Evolutionary conservation across 352 stramenopile genomes (phyloP), one percentile per base, ranked within the genome.

Genomic region (Pythium aquatile): DNA sequence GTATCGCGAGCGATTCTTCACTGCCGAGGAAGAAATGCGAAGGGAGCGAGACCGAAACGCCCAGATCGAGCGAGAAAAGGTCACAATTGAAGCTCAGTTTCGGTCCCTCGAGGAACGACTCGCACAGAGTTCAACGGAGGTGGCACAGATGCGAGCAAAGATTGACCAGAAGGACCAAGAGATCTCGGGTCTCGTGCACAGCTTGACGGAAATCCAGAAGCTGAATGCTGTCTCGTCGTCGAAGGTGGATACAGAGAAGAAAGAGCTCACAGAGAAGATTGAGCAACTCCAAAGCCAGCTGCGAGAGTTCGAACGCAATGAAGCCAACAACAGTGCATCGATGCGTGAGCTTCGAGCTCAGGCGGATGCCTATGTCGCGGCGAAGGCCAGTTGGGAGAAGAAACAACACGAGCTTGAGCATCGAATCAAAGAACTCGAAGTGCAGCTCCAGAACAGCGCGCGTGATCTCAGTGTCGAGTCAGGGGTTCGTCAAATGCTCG

Each of bases 191-290:
- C 69, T 90, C 16, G 74, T 91, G 14, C 81, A 76, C 32, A 91
- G 72, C 61, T 70, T 91, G 65, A 88, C 80, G 16, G 79, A 93
- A 51, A 91, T 91, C 37, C 85, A 91, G 35, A 90, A 87, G 48
- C 78, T 91, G 63, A 87, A 83, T 28, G 75, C 78, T 8, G 77
- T 75, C 52, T 75, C 83, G 17, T 91, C 72, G 49, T 78, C 69
- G 14, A 90, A 90, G 61, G 58, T 88, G 37, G 81, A 90, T 60
- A 67, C 62, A 5, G 82, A 93, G 56, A 91, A 93, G 42, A 88
- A 79, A 42, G 76, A 88, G 32, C 65, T 93, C 24, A 47, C 72
- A 1, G 72, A 85, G 11, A 91, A 90, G 62, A 70, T 91, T 13
- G 76, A 87, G 44, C 55, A 52, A 11, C 65, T 91, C 39, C 81